Evolutionary conservation across 768 basidiomycete species (phyloP).

Genomic region (Boletellus emodensis): DNA sequence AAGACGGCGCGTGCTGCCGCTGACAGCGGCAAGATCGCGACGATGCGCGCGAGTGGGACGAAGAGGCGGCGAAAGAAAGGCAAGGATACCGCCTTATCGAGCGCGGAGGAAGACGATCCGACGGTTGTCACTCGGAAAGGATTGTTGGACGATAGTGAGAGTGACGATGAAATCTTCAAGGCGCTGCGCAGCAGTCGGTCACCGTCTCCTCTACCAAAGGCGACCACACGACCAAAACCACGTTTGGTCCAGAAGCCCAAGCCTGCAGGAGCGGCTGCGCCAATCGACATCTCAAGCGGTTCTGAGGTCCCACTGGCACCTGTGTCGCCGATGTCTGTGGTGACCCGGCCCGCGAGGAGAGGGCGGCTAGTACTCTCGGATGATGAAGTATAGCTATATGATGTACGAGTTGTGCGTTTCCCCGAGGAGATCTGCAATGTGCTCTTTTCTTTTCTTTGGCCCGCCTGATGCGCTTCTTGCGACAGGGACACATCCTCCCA

Average conservation of each 20-base stretch:
- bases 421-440: constrained; percentile 1
- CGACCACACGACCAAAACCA: constrained; percentile 33
- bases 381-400: constrained; percentile 29
- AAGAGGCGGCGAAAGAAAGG: constrained; percentile 53
- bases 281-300: constrained; percentile 23
- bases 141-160: constrained; percentile 19
- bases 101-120: constrained; percentile 27
- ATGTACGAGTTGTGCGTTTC: constrained; percentile 10
- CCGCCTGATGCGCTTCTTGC: constrained; percentile 7
- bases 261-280: neutral
- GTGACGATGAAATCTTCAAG: constrained; percentile 25
- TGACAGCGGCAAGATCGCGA: constrained; percentile 36
- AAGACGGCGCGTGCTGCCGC: constrained; percentile 46
- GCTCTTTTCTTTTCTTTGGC: neutral
- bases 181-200: constrained; percentile 24
- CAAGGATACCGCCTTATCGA: constrained; percentile 45
- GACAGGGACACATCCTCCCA: neutral
- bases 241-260: constrained; percentile 39
- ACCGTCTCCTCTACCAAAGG: constrained; percentile 15
- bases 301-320: constrained; percentile 8
- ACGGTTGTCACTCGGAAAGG: constrained; percentile 10
- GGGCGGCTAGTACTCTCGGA: constrained; percentile 36
- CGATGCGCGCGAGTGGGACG: constrained; percentile 47
- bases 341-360: constrained; percentile 20
- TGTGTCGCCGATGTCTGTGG: neutral